phyloP scores from a whole-genome alignment of 164 flowering plant species.

The grape (Vitis vinifera) region DNA sequence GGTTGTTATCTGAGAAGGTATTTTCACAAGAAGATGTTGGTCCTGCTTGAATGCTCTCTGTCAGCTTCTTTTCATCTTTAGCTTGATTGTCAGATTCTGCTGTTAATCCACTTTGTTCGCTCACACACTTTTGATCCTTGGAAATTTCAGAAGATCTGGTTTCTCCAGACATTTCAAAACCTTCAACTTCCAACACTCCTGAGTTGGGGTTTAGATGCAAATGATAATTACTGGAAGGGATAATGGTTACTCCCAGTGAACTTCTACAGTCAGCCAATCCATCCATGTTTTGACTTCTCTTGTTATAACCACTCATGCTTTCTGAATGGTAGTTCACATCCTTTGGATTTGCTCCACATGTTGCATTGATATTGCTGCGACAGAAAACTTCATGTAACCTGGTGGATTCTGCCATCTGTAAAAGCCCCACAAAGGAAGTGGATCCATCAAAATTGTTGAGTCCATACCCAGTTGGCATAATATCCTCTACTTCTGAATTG shows the following conservation, averaged over 20 bases:
- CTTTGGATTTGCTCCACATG: constrained; percentile 4
- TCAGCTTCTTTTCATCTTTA: constrained; percentile 8
- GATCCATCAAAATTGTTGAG: constrained; percentile 12
- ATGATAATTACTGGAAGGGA: constrained; percentile 8
- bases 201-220: constrained; percentile 12
- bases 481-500: constrained; percentile 31
- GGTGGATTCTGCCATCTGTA: constrained; percentile 23
- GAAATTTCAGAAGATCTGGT: constrained; percentile 17
- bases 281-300: constrained; percentile 3
- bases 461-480: constrained; percentile 5
- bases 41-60: constrained; percentile 7
- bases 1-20: constrained; percentile 13
- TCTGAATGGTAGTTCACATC: neutral
- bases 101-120: constrained; percentile 17
- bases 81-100: constrained; percentile 26
- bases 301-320: neutral
- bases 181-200: constrained; percentile 18
- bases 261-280: constrained; percentile 8
- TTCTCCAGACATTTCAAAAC: constrained; percentile 20
- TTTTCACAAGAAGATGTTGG: constrained; percentile 8
- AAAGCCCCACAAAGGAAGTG: constrained; percentile 36
- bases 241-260: neutral
- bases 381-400: constrained; percentile 15
- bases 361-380: neutral
- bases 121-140: constrained; percentile 9